Evolutionary conservation across 331 rosid genomes (phyloP).

Genomic region (Stylosanthes scabra): DNA sequence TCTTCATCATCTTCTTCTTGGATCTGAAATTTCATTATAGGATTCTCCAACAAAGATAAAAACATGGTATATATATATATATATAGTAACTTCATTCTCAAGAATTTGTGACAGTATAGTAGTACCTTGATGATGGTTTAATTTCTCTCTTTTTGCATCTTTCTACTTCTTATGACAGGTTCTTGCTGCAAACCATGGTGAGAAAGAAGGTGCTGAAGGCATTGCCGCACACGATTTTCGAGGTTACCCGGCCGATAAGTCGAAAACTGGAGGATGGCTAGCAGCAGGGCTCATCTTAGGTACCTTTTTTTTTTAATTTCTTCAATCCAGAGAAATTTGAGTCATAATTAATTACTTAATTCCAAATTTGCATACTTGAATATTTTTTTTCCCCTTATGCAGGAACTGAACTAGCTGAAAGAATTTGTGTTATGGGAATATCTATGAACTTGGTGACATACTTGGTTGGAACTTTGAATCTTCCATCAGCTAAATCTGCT

Average conservation of each 20-base stretch:
- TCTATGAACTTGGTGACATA: conserved; percentile 93
- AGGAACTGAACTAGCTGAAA: conserved; percentile 92
- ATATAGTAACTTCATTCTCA: conserved; percentile 27
- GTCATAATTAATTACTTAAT: neutral
- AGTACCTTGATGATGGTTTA: neutral
- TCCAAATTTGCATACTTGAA: no score
- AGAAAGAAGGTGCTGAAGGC: conserved; percentile 50
- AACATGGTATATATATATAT: conserved; percentile 40
- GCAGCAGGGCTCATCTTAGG: conserved; percentile 95
- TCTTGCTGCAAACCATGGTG: conserved; percentile 53
- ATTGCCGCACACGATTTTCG: conserved; percentile 65
- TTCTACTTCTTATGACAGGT: conserved; percentile 54
- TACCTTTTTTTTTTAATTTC: conserved; percentile 22
- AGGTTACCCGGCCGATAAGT: conserved; percentile 70
- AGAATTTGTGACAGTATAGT: neutral
- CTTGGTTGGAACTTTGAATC: conserved; percentile 71
- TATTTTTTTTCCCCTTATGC: conserved; percentile 25
- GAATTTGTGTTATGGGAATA: conserved; percentile 90
- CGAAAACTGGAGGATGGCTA: conserved; percentile 88
- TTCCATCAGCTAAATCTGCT: conserved; percentile 84
- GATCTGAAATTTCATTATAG: neutral
- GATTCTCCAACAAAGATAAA: conserved; percentile 23
- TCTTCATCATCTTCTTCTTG: neutral
- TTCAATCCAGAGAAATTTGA: conserved; percentile 11
- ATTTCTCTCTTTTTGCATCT: conserved; percentile 6